Conservation (phyloP, 148 eudicot species). For the Rhododendron griersonianum region DNA sequence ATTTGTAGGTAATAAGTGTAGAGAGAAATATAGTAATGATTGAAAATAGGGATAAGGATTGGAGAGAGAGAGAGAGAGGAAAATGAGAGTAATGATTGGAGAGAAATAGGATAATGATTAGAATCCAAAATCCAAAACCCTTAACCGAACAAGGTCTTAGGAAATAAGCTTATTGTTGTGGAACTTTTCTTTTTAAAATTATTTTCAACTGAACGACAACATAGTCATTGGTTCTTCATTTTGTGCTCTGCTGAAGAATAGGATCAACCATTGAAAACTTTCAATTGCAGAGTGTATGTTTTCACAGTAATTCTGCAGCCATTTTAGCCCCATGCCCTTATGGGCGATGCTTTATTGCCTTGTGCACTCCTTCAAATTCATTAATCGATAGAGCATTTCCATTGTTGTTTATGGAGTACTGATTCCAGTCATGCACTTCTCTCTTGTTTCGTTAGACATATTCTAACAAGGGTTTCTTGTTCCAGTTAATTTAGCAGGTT, state of each 20-base stretch:
- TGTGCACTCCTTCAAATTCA: not conserved
- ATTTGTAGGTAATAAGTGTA: too few species aligned
- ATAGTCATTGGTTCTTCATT: not conserved
- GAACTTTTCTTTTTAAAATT: not conserved
- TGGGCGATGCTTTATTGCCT: not conserved
- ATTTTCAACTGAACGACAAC: not conserved
- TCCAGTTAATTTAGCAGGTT: constrained; percentile 8
- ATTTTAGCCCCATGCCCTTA: not conserved
- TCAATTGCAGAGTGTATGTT: not conserved
- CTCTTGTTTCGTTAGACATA: not conserved
- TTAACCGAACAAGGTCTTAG: not conserved
- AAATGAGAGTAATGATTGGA: too few species aligned
- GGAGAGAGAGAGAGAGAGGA: too few species aligned
- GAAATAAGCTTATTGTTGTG: not conserved
- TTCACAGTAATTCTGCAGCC: not conserved
- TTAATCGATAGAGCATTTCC: not conserved
- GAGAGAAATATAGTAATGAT: too few species aligned
- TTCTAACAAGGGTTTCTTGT: not conserved
- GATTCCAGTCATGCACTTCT: not conserved
- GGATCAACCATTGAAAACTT: not conserved
- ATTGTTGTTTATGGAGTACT: not conserved
- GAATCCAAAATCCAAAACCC: too few species aligned
- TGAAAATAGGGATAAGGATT: too few species aligned
- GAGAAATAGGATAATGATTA: too few species aligned
- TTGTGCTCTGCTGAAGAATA: not conserved